Evolutionary conservation across 2,329 filamentous ascomycete genomes (phyloP), one percentile per base, ranked within the genome.

Genomic region (Arthrobotrys megalospora): DNA sequence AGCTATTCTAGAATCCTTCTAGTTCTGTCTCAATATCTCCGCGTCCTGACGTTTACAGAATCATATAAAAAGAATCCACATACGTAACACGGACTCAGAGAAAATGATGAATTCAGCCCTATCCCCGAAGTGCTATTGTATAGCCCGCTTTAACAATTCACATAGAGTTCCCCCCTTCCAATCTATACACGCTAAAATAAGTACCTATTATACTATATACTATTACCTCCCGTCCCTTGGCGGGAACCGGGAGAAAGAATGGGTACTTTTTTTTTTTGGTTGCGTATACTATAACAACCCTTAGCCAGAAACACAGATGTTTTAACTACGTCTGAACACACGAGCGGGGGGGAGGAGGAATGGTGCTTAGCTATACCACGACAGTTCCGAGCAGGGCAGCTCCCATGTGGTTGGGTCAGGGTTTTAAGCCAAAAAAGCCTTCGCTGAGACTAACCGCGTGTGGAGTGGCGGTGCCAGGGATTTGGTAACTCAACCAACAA

Each of bases 281-380:
- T n/a, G n/a, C 19, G 34, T 60, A 41, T 14, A 43, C 50, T 34
- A n/a, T 34, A 16, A 5, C 24, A 12, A 53, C 14, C 50, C 50
- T 34, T 38, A 58, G 55, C 55, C 14, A 43, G 55, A 60, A 60
- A 60, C 55, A 60, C 55, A 24, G 24, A 38, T 72, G 68, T 73
- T 73, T 73, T 62, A 73, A 32, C 34, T 52, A 58, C 32, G 69
- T 73, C 69, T 66, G 69, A 73, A 66, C 69, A 73, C 60, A 73
- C 69, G 69, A 66, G n/a, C n/a, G 28, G 24, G 34, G 16, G 6
- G 16, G 24, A 28, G 5, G 5, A 28, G 24, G 24, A 28, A 28
- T 2, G 52, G 55, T 60, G 55, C 34, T 60, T 60, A 28, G 24
- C 24, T 28, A 1, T 38, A 28, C 24, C 24, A 28, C 24, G 24